phyloP scores from a whole-genome alignment of 805 yeast species.

The Barnettozyma vustinii region DNA sequence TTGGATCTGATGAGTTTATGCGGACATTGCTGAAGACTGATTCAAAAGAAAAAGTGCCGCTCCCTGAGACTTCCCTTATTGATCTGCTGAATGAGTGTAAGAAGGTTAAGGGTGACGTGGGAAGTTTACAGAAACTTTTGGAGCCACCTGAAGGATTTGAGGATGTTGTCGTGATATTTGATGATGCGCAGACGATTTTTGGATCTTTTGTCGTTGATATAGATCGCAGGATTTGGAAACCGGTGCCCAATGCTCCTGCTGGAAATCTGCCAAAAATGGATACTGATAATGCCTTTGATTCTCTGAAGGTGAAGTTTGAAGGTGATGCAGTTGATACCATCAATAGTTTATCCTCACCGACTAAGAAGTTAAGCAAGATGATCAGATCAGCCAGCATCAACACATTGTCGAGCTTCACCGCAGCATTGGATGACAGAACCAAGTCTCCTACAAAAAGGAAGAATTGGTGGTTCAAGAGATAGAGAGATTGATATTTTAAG shows the following conservation, averaged over 20 bases:
- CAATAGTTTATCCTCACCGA: conserved; percentile 14
- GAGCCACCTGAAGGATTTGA: not conserved
- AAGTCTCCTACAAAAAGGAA: conserved; percentile 1
- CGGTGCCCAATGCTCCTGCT: not conserved
- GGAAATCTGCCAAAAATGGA: conserved; percentile 14
- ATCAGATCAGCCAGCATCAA: conserved; percentile 27
- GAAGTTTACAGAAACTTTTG: not conserved
- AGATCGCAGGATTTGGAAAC: conserved; percentile 4
- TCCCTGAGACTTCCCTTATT: conserved; percentile 16
- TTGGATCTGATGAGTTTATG: conserved; percentile 58
- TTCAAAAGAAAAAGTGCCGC: conserved; percentile 19
- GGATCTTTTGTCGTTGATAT: not conserved
- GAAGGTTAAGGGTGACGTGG: conserved; percentile 14
- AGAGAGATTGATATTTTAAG: not conserved
- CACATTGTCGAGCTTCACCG: conserved; percentile 17
- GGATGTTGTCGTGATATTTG: not conserved
- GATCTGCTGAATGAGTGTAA: conserved; percentile 22
- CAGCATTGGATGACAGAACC: not conserved
- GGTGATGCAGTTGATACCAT: not conserved
- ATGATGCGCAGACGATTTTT: not conserved
- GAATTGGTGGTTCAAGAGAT: conserved; percentile 10
- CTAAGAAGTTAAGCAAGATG: conserved; percentile 19
- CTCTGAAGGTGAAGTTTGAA: conserved; percentile 11
- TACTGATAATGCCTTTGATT: conserved; percentile 11
- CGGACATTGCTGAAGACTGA: conserved; percentile 33